Evolutionary conservation across 2,329 filamentous ascomycete species (phyloP).

Genomic region (Xylariomycetidae sp.): DNA sequence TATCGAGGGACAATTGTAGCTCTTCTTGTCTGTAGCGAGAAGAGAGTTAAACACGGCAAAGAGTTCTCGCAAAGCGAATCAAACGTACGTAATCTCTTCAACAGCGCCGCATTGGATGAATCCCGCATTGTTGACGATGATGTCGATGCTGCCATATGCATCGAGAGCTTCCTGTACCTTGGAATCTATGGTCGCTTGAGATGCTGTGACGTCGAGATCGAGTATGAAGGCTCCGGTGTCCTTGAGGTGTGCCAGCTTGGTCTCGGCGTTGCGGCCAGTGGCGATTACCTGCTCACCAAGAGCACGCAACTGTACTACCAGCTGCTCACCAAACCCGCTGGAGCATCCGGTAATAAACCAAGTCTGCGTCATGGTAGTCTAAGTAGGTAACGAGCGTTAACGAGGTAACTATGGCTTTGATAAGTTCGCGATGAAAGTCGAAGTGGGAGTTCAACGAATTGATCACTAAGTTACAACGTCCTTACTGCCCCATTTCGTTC

Average conservation of each 20-base stretch:
- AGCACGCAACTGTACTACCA: background rate
- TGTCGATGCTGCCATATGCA: background rate
- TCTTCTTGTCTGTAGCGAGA: constrained; percentile 5
- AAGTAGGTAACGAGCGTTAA: no score
- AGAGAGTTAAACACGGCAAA: background rate
- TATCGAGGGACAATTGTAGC: constrained; percentile 7
- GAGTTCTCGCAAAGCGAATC: no score
- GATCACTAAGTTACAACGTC: no score
- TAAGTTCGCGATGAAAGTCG: no score
- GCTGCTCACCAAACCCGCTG: background rate
- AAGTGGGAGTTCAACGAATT: no score
- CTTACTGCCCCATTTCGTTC: no score
- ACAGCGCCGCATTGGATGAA: background rate
- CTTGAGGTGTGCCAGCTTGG: background rate
- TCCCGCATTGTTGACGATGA: background rate
- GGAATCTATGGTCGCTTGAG: background rate
- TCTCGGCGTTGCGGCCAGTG: background rate
- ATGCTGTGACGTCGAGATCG: background rate
- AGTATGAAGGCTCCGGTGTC: background rate
- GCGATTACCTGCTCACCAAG: background rate
- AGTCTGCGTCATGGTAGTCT: background rate
- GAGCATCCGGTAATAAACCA: background rate
- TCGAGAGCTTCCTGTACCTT: background rate
- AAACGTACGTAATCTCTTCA: background rate
- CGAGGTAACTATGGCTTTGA: no score